These are phyloP conservation scores for Lophiostoma macrostomum DNA, from an alignment of 495 filamentous ascomycete genomes.

Conservation along the genomic window DNA sequence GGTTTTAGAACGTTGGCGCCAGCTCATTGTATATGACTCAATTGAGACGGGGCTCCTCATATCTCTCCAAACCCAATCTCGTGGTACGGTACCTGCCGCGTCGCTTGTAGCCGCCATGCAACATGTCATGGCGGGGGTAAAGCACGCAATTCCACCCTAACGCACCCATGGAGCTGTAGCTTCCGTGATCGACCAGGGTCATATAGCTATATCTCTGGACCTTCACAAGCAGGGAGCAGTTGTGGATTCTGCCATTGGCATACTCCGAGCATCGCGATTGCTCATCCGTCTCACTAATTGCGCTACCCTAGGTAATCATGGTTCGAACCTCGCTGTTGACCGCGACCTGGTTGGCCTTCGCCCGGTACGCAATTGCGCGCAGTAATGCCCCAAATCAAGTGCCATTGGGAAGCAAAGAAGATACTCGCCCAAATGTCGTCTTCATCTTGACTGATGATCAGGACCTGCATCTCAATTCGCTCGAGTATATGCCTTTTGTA, in stretches of 20 bases:
- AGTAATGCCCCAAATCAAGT: background rate
- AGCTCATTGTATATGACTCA: no score
- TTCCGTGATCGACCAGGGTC: background rate
- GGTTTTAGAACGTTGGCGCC: no score
- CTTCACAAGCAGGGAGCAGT: no score
- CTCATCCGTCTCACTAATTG: background rate
- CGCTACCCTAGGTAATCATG: background rate
- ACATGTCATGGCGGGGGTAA: background rate
- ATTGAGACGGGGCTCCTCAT: no score
- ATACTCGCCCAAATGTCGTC: conserved; percentile 31
- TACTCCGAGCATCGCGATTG: background rate
- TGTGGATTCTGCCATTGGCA: no score
- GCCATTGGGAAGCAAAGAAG: background rate
- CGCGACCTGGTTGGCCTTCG: background rate
- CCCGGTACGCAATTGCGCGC: no score
- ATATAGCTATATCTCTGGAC: background rate
- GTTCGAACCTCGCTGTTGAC: background rate
- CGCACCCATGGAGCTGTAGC: background rate
- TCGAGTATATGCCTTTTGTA: conserved; percentile 36
- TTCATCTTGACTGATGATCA: conserved; percentile 42
- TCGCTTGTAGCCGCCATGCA: background rate
- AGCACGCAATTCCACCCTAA: conserved; percentile 1
- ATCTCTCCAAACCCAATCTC: no score
- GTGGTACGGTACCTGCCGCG: no score
- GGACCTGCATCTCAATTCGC: conserved; percentile 36